Conservation (phyloP, 2,329 filamentous ascomycete species). For the Fusarium poae region DNA sequence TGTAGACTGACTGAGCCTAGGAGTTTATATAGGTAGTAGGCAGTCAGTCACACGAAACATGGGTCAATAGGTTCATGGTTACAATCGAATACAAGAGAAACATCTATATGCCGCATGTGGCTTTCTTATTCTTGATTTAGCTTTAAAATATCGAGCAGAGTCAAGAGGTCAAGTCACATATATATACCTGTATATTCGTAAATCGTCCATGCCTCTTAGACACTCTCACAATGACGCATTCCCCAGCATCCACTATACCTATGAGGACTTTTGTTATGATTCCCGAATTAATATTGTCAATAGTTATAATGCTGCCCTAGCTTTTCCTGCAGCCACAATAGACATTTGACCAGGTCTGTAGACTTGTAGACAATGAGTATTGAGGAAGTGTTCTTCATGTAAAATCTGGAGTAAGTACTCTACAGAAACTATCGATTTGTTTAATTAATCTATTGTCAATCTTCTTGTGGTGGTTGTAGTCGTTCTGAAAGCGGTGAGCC, state of each 20-base stretch:
- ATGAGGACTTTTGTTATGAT: not conserved
- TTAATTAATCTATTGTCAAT: not conserved
- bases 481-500: conserved; percentile 51
- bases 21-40: not conserved
- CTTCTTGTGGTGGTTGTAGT: not conserved
- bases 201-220: not conserved
- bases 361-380: too few relatives aligned
- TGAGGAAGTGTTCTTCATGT: not conserved
- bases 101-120: too few relatives aligned
- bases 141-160: fast-evolving
- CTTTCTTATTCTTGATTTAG: not conserved
- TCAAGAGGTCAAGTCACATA: not conserved
- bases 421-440: not conserved
- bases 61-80: too few relatives aligned
- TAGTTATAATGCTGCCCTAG: not conserved
- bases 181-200: too few relatives aligned
- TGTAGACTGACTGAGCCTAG: not conserved
- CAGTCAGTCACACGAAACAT: too few relatives aligned
- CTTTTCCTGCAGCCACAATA: not conserved
- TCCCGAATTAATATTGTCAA: fast-evolving
- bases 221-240: not conserved
- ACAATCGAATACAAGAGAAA: not conserved
- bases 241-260: too few relatives aligned
- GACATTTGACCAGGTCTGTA: too few relatives aligned
- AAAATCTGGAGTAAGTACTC: fast-evolving